phyloP scores from a whole-genome alignment of 805 yeast genomes.

The Tetrapisispora namnaoensis region DNA sequence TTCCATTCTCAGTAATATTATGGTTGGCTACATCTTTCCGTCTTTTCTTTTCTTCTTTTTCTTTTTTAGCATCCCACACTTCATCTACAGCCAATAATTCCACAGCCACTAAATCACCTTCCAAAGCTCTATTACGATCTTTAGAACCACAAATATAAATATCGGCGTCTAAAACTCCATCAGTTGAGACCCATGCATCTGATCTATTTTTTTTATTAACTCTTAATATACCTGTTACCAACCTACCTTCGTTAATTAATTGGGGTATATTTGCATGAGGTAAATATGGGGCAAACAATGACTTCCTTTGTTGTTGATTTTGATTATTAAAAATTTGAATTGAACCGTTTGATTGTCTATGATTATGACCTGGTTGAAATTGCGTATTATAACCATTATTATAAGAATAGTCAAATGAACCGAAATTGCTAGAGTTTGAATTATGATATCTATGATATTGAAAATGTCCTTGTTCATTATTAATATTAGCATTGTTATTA shows the following conservation, averaged over 20 bases:
- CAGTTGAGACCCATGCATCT: conserved; percentile 97
- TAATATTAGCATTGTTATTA: neutral
- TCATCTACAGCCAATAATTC: conserved; percentile 92
- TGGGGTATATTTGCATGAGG: conserved; percentile 91
- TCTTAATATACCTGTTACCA: conserved; percentile 85
- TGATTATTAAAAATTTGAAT: conserved; percentile 36
- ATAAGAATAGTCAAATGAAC: neutral
- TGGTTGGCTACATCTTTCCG: conserved; percentile 47
- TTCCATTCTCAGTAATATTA: conserved; percentile 6
- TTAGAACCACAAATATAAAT: conserved; percentile 96
- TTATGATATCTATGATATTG: conserved; percentile 18
- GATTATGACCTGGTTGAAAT: conserved; percentile 73
- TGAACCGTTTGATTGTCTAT: conserved; percentile 63
- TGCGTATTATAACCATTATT: neutral
- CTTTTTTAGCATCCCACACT: conserved; percentile 94
- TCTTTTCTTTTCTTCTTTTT: conserved; percentile 94
- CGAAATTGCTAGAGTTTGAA: conserved; percentile 1
- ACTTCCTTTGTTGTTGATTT: conserved; percentile 43
- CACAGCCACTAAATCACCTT: conserved; percentile 93
- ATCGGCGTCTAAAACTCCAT: conserved; percentile 91
- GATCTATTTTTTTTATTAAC: conserved; percentile 95
- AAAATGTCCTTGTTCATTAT: neutral
- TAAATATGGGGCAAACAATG: conserved; percentile 89
- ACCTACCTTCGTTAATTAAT: conserved; percentile 75
- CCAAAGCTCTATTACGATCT: conserved; percentile 94